phyloP scores from a whole-genome alignment of 176 grass and related monocot genomes.

The Panicum miliaceum region DNA sequence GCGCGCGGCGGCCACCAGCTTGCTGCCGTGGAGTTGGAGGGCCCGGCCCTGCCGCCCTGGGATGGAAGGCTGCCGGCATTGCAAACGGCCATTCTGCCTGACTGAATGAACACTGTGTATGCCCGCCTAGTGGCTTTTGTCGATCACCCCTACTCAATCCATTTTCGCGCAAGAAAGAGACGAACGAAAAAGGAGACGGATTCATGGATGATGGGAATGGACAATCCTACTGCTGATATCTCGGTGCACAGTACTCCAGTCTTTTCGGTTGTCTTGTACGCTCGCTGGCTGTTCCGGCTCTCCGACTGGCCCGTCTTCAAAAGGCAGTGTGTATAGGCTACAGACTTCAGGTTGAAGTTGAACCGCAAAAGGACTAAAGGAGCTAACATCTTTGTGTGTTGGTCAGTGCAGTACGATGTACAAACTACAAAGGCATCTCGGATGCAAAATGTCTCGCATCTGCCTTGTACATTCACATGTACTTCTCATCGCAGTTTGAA shows the following conservation, averaged over 20 bases:
- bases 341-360: slow-evolving; percentile 14
- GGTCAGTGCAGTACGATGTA: not conserved
- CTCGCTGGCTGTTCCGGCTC: not conserved
- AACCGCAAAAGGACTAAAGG: not conserved
- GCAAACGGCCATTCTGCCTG: no score
- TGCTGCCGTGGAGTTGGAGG: no score
- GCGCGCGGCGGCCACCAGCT: no score
- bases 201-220: not conserved
- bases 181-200: no score
- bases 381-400: not conserved
- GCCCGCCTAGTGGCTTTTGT: not conserved
- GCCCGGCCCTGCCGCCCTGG: no score
- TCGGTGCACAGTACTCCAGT: not conserved
- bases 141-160: not conserved
- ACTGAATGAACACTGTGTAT: not conserved
- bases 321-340: not conserved
- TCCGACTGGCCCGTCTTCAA: not conserved
- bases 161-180: not conserved
- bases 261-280: not conserved
- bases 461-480: not conserved
- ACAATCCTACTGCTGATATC: not conserved
- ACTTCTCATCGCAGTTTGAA: not conserved
- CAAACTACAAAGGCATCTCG: not conserved
- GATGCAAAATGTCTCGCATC: not conserved
- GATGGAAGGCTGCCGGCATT: no score